Evolutionary conservation across 139 green algal species (phyloP).

Genomic region (Chlamydomonas schloesseri): DNA sequence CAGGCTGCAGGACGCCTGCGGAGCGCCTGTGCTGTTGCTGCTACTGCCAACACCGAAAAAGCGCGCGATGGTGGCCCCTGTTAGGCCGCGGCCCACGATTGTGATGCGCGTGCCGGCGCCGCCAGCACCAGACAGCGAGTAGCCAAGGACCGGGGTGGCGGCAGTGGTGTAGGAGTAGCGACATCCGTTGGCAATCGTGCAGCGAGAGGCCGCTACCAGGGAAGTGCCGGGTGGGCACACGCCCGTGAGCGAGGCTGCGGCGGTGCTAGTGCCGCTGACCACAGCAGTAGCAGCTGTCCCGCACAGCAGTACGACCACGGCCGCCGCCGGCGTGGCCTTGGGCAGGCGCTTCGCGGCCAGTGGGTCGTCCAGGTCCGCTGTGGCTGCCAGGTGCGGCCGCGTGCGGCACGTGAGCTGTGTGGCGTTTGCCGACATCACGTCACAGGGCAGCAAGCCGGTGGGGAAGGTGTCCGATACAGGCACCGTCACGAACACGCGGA

Average conservation of each 20-base stretch:
- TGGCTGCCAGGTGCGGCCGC: conserved; percentile 28
- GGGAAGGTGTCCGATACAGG: conserved; percentile 34
- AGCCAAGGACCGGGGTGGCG: conserved; percentile 11
- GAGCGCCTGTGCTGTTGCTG: background rate
- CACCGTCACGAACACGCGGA: conserved; percentile 35
- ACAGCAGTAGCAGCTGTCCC: too few relatives aligned
- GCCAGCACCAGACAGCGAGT: background rate
- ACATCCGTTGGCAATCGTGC: background rate
- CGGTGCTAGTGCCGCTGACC: too few relatives aligned
- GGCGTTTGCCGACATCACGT: conserved; percentile 1
- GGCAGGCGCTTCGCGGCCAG: background rate
- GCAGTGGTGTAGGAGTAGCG: background rate
- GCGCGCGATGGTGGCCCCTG: background rate
- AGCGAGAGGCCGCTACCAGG: background rate
- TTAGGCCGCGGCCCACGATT: background rate
- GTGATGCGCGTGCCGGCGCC: background rate
- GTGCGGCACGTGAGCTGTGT: conserved; percentile 20
- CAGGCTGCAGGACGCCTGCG: background rate
- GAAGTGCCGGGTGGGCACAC: background rate
- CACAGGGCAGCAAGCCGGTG: conserved; percentile 33
- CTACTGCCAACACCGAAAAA: background rate
- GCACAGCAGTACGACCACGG: too few relatives aligned
- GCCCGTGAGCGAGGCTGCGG: background rate
- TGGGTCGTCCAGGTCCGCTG: conserved; percentile 9
- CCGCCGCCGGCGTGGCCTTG: too few relatives aligned